These are phyloP conservation scores for Cotoneaster glaucophyllus DNA, from an alignment of 306 rosid species.

Conservation along the genomic window DNA sequence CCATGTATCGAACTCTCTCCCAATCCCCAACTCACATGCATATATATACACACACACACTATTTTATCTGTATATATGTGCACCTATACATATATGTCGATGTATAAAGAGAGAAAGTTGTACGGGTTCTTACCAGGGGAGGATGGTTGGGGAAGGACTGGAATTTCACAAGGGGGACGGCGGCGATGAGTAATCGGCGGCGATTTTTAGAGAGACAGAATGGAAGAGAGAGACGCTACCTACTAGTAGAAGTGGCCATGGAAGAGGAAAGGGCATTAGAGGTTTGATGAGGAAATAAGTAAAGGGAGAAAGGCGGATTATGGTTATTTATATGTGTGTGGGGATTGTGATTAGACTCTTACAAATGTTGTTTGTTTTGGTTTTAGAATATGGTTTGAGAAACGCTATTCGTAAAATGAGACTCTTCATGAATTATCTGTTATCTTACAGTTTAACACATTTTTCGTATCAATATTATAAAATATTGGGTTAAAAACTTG, in stretches of 20 bases:
- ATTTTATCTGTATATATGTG: neutral
- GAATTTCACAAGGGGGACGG: constrained; percentile 1
- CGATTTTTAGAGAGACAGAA: constrained; percentile 19
- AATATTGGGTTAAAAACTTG: no score
- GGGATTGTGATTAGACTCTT: neutral
- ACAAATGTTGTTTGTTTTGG: neutral
- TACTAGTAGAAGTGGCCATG: neutral
- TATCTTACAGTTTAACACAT: fast-evolving
- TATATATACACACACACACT: constrained; percentile 3
- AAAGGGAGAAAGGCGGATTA: neutral
- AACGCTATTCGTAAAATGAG: no score
- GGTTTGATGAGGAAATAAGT: neutral
- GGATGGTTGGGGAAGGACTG: constrained; percentile 7
- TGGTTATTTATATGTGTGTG: neutral
- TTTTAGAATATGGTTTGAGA: neutral
- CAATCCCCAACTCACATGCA: constrained; percentile 65
- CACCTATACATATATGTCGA: neutral
- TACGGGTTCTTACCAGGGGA: neutral
- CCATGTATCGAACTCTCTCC: constrained; percentile 54
- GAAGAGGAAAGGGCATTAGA: neutral
- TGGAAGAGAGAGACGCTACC: neutral
- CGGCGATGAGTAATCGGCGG: constrained; percentile 43
- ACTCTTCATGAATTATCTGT: no score
- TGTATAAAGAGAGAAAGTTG: neutral
- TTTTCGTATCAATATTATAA: fast-evolving